Evolutionary conservation across 805 yeast genomes (phyloP), one percentile per base, ranked within the genome.

Genomic region (Saccharomycopsis sp.): DNA sequence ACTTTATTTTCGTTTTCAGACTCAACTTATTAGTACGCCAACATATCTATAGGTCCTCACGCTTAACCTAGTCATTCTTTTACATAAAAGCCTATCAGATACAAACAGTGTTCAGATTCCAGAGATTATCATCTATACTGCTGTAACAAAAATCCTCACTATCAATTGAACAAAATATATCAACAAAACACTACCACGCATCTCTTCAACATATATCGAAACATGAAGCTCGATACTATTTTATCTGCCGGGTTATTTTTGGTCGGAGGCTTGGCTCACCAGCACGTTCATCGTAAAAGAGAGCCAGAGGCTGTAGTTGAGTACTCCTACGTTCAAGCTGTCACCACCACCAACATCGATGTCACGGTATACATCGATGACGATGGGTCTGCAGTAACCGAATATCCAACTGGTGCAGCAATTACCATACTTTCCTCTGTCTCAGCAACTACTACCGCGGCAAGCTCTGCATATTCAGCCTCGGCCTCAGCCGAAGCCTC

Each of bases 401-500:
- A 20, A 18, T 12, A 34, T 24, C 50, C 59, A 34, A 50, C 5
- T 20, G 47, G 16, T 12, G 16, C 5, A 3, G 46, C 41, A 15
- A 51, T 47, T 5, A 24, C 50, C 21, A 46, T 34, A 21, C 15
- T 16, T n/a, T 34, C 57, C 5, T 24, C 40, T 14, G 24, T 55
- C 24, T 16, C 37, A 18, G 34, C 57, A 5, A 29, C 58, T 2
- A 15, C 57, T 23, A 44, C 21, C 12, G 37, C 37, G 12, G 37
- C 9, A 29, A n/a, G n/a, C n/a, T n/a, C 56, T n/a, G 24, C 61
- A 2, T 14, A 23, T 7, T 29, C 58, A 2, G 34, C 64, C n/a
- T 29, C 37, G 37, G 37, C 37, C 5, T 44, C 48, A 44, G 51
- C 71, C 5, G 50, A 65, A 18, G 55, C 66, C 23, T 52, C 63